phyloP scores from a whole-genome alignment of 2,329 filamentous ascomycete species.

The Fusarium sp. region DNA sequence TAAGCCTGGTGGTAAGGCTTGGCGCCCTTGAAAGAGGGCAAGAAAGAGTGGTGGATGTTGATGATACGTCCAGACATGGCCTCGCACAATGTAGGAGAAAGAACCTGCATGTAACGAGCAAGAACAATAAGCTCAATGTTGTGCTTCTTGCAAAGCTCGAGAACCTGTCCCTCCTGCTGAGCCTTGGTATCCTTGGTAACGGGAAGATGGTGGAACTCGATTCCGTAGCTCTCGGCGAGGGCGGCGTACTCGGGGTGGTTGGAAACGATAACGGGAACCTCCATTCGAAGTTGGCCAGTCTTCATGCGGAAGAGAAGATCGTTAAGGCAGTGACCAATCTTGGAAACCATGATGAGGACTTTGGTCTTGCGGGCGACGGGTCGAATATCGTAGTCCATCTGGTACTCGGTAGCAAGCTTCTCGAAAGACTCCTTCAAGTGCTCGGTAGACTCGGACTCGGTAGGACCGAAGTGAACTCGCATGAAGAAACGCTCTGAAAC shows the following conservation, averaged over 20 bases:
- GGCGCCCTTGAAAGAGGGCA: slow-evolving; percentile 88
- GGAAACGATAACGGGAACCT: slow-evolving; percentile 81
- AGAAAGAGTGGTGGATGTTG: slow-evolving; percentile 91
- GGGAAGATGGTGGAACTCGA: slow-evolving; percentile 83
- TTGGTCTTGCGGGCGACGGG: slow-evolving; percentile 76
- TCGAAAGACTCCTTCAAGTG: slow-evolving; percentile 67
- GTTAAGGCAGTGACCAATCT: slow-evolving; percentile 87
- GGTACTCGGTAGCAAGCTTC: slow-evolving; percentile 69
- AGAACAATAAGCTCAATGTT: slow-evolving; percentile 82
- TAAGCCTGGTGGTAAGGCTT: slow-evolving; percentile 91
- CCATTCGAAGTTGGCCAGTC: slow-evolving; percentile 78
- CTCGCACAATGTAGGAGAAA: slow-evolving; percentile 77
- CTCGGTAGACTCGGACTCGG: slow-evolving; percentile 58
- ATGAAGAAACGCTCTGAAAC: slow-evolving; percentile 84
- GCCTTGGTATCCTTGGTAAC: slow-evolving; percentile 82
- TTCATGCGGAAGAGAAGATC: slow-evolving; percentile 84
- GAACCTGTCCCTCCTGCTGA: slow-evolving; percentile 76
- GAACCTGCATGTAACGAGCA: slow-evolving; percentile 88
- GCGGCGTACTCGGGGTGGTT: slow-evolving; percentile 81
- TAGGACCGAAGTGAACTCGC: slow-evolving; percentile 83
- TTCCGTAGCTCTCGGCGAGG: slow-evolving; percentile 77
- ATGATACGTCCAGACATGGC: slow-evolving; percentile 89
- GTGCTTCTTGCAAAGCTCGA: slow-evolving; percentile 76
- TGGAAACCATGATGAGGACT: slow-evolving; percentile 89
- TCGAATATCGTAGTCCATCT: slow-evolving; percentile 78